A percentile compares a stretch with the other conserved stretches of the same genome.
Conservation (phyloP, 1,284 basidiomycete genomes). For the Ustilago shanxiensis region DNA sequence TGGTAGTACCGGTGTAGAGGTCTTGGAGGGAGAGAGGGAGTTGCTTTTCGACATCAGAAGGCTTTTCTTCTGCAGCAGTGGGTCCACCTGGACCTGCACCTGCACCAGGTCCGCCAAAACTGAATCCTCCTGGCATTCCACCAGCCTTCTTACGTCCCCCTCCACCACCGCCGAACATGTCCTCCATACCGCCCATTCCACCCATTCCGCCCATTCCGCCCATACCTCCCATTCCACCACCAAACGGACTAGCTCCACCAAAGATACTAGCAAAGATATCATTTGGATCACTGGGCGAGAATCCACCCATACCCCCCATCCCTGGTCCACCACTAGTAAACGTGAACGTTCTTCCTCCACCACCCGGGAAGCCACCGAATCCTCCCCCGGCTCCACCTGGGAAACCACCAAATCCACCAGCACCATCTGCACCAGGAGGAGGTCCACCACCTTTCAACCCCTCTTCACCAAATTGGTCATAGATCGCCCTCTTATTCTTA, state of each 20-base stretch:
- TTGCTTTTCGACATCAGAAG: constrained; percentile 82
- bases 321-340: constrained; percentile 49
- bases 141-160: constrained; percentile 29
- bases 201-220: constrained; percentile 59
- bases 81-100: neutral
- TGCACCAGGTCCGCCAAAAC: constrained; percentile 19
- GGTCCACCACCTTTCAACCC: constrained; percentile 80
- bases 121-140: constrained; percentile 42
- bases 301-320: constrained; percentile 59
- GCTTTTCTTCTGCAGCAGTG: constrained; percentile 28
- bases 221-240: constrained; percentile 41
- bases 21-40: constrained; percentile 90
- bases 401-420: constrained; percentile 62
- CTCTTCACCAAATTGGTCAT: constrained; percentile 96
- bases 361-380: constrained; percentile 51
- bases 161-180: constrained; percentile 56
- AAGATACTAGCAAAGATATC: constrained; percentile 85
- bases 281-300: constrained; percentile 79
- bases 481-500: constrained; percentile 89
- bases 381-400: constrained; percentile 36
- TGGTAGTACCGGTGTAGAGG: constrained; percentile 87
- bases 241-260: constrained; percentile 58
- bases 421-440: constrained; percentile 67
- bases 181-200: constrained; percentile 62
- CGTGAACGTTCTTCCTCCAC: constrained; percentile 55